phyloP scores from a whole-genome alignment of 768 basidiomycete species.

The Russula vinacea region DNA sequence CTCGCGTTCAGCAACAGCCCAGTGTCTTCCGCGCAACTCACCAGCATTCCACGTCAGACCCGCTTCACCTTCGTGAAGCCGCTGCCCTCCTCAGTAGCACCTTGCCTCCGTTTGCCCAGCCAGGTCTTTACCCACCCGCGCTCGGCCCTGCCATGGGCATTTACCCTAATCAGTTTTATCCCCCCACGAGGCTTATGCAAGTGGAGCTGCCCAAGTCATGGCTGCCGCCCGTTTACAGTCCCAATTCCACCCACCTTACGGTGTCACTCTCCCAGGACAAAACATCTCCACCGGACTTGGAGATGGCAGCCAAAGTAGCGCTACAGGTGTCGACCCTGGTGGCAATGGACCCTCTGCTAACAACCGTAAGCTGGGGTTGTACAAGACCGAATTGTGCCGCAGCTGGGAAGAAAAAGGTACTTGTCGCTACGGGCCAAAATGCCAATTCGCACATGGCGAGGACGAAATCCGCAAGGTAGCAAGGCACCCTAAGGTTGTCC shows the following conservation, averaged over 20 bases:
- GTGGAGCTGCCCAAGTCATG: constrained; percentile 53
- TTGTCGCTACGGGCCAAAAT: constrained; percentile 83
- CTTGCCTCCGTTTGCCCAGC: constrained; percentile 55
- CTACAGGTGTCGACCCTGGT: constrained; percentile 33
- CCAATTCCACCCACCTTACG: constrained; percentile 53
- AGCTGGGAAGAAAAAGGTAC: constrained; percentile 92
- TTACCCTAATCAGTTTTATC: constrained; percentile 71
- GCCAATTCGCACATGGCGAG: constrained; percentile 91
- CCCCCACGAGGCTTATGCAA: constrained; percentile 54
- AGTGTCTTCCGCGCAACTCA: constrained; percentile 69
- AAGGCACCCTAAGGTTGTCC: constrained; percentile 80
- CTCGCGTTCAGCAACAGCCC: constrained; percentile 77
- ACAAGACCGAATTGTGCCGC: constrained; percentile 86
- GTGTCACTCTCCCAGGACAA: constrained; percentile 30
- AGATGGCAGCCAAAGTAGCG: constrained; percentile 32
- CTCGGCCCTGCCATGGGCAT: constrained; percentile 50
- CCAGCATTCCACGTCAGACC: constrained; percentile 82
- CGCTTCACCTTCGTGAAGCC: constrained; percentile 70
- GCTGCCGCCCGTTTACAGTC: constrained; percentile 56
- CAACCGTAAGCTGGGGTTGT: constrained; percentile 84
- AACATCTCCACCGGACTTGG: constrained; percentile 20
- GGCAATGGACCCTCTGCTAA: constrained; percentile 80
- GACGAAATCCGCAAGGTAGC: constrained; percentile 81
- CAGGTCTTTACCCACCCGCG: constrained; percentile 52
- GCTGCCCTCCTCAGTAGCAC: constrained; percentile 58